A percentile compares a stretch with the other conserved stretches of the same genome.
Conservation (phyloP, 306 rosid genomes). For the Malus orientalis region DNA sequence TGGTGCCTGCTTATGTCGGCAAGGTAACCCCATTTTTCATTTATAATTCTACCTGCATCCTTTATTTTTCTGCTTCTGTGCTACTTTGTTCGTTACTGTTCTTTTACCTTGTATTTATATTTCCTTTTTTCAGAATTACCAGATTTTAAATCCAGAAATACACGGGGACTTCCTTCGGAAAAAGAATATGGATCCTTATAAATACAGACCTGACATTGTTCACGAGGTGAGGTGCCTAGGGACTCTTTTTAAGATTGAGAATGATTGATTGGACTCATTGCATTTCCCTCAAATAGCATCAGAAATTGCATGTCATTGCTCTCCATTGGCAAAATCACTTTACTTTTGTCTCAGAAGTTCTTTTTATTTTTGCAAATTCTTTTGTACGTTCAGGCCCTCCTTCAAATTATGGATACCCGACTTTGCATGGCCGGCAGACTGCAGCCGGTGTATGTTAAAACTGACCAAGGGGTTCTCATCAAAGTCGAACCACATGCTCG, state of each 20-base stretch:
- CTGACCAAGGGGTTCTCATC: constrained; percentile 8
- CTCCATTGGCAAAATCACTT: neutral
- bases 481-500: constrained; percentile 3
- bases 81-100: neutral
- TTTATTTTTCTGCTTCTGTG: neutral
- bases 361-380: neutral
- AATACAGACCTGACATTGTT: constrained; percentile 17
- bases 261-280: neutral
- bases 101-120: neutral
- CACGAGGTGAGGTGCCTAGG: neutral
- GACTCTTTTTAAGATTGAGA: neutral
- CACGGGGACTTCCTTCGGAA: constrained; percentile 5
- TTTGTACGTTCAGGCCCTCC: constrained; percentile 3
- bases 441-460: neutral
- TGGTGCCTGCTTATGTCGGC: constrained; percentile 10
- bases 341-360: neutral
- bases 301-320: neutral
- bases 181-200: constrained; percentile 10
- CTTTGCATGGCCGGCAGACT: constrained; percentile 12
- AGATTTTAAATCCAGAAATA: constrained; percentile 4
- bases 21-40: neutral
- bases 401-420: neutral
- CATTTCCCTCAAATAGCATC: no score
- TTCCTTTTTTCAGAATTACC: neutral
- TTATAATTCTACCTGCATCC: neutral